Conservation (phyloP, 306 rosid genomes). For the Psophocarpus tetragonolobus region DNA sequence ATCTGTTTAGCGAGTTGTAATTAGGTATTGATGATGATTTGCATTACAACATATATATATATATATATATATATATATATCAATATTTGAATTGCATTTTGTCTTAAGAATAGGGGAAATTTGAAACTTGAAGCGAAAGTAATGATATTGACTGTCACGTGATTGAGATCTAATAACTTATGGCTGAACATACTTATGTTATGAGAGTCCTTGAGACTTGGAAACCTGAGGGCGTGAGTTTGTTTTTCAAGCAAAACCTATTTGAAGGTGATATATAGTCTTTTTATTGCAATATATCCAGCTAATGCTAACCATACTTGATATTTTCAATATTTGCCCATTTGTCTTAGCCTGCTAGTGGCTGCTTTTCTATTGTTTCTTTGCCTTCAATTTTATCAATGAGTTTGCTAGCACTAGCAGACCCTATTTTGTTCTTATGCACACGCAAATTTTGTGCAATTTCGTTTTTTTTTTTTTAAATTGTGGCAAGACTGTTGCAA, state of each 20-base stretch:
- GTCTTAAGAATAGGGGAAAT: neutral
- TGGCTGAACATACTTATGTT: neutral
- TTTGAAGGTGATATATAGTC: neutral
- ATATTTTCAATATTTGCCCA: neutral
- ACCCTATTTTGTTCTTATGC: neutral
- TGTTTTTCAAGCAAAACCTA: neutral
- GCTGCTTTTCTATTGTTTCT: neutral
- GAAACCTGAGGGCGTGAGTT: neutral
- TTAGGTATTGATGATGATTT: neutral
- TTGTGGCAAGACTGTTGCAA: neutral
- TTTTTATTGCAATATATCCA: neutral
- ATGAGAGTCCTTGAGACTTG: neutral
- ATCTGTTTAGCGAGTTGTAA: neutral
- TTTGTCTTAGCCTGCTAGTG: neutral
- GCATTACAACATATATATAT: neutral
- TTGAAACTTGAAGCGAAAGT: slow-evolving; percentile 3
- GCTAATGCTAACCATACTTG: too few species aligned
- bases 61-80: too few species aligned
- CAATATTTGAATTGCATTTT: neutral
- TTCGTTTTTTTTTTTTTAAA: neutral
- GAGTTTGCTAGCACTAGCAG: neutral
- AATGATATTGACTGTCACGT: neutral
- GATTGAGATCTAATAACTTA: neutral
- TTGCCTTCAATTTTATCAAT: neutral
- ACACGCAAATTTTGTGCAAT: neutral